phyloP scores from a whole-genome alignment of 768 basidiomycete genomes.

The Gyrodon lividus region DNA sequence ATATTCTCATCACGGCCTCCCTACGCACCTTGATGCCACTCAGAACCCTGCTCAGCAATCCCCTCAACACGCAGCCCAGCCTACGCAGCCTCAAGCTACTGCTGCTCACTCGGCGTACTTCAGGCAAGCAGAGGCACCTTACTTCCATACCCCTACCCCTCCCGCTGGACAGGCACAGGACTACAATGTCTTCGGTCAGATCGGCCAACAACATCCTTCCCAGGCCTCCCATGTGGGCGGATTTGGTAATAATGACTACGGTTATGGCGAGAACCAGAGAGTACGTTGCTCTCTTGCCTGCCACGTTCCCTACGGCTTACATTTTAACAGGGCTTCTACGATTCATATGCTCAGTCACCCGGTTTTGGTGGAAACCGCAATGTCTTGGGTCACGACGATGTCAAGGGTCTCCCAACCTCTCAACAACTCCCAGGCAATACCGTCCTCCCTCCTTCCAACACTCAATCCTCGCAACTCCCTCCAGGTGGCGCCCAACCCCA shows the following conservation, averaged over 20 bases:
- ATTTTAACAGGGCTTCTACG: constrained; percentile 66
- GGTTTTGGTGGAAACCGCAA: constrained; percentile 61
- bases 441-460: constrained; percentile 50
- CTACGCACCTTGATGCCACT: constrained; percentile 61
- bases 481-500: constrained; percentile 54
- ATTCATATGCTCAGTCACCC: constrained; percentile 64
- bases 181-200: constrained; percentile 66
- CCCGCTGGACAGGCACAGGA: constrained; percentile 64
- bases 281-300: constrained; percentile 38
- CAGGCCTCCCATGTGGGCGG: constrained; percentile 48
- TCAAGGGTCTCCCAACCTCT: constrained; percentile 63
- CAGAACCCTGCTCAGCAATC: constrained; percentile 42
- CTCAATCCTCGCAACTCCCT: constrained; percentile 54
- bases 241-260: constrained; percentile 67
- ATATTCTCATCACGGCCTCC: constrained; percentile 64
- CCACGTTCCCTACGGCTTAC: constrained; percentile 9
- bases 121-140: constrained; percentile 67
- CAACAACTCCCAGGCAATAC: constrained; percentile 54
- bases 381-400: constrained; percentile 70
- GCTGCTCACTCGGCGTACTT: constrained; percentile 65
- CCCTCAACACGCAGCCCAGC: constrained; percentile 40
- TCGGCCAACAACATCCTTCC: constrained; percentile 52
- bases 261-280: constrained; percentile 64
- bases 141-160: constrained; percentile 79
- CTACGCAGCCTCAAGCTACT: constrained; percentile 45